Percentiles rank a stretch among this genome's conserved stretches.
Conservation (phyloP, 106 monocot genomes). For the Acorus gramineus region DNA sequence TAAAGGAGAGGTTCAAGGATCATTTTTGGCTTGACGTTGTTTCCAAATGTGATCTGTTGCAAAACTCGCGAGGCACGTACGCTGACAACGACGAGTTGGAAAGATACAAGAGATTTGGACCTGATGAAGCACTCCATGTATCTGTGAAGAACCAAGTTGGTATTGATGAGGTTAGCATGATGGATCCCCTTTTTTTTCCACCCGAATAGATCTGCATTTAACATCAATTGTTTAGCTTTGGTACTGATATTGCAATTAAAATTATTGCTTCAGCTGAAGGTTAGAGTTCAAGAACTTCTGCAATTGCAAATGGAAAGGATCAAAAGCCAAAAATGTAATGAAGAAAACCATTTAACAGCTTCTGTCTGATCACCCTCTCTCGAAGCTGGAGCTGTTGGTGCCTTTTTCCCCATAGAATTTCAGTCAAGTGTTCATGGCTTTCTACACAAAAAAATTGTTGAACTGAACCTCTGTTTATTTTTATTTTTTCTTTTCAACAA, state of each 20-base stretch:
- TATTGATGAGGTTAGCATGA: constrained; percentile 47
- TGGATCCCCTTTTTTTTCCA: neutral
- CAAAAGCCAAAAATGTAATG: constrained; percentile 7
- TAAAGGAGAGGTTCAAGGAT: constrained; percentile 62
- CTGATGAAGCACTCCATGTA: constrained; percentile 53
- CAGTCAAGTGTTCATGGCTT: too few relatives aligned
- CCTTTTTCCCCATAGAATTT: too few relatives aligned
- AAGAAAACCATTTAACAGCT: neutral
- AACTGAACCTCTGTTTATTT: too few relatives aligned
- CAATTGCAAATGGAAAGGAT: constrained; percentile 47
- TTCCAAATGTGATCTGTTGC: constrained; percentile 80
- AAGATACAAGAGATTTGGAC: constrained; percentile 66
- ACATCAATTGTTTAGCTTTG: neutral
- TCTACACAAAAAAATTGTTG: too few relatives aligned
- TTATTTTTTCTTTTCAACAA: too few relatives aligned
- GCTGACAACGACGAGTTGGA: constrained; percentile 21
- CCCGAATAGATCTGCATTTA: neutral
- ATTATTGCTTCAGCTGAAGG: constrained; percentile 40
- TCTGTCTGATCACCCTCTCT: too few relatives aligned
- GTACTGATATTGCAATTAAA: neutral
- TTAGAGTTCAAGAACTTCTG: constrained; percentile 48
- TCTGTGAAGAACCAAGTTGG: constrained; percentile 59
- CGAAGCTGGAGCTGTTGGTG: too few relatives aligned
- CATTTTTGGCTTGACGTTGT: constrained; percentile 90
- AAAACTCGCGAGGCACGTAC: constrained; percentile 8